A percentile compares a stretch with the other conserved stretches of the same genome.
These are phyloP conservation scores for Irpex sp. DNA, from an alignment of 1,284 basidiomycete species.

Conservation along the genomic window DNA sequence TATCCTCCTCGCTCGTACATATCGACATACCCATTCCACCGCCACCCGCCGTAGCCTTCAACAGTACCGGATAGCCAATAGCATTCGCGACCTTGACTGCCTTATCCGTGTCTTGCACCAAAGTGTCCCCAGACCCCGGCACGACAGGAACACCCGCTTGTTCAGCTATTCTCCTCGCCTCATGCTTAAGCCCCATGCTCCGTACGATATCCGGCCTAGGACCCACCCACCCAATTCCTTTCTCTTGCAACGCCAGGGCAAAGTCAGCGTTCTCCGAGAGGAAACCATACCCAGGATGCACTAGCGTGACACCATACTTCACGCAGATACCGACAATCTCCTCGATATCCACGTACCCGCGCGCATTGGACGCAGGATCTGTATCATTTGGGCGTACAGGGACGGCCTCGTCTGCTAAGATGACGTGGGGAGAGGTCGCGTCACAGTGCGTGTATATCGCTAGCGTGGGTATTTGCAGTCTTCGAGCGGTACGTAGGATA, in stretches of 20 bases:
- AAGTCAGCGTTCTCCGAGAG: conserved; percentile 62
- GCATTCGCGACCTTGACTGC: conserved; percentile 35
- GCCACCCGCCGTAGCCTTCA: conserved; percentile 69
- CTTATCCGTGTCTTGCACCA: conserved; percentile 37
- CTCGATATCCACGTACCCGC: conserved; percentile 38
- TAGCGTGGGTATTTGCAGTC: conserved; percentile 42
- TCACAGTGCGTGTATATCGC: conserved; percentile 53
- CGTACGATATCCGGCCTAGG: conserved; percentile 49
- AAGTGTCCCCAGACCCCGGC: conserved; percentile 45
- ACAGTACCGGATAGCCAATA: conserved; percentile 58
- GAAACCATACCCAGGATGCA: conserved; percentile 68
- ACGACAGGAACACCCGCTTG: conserved; percentile 49
- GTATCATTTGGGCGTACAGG: conserved; percentile 25
- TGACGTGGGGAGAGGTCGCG: conserved; percentile 47
- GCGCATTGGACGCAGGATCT: conserved; percentile 17
- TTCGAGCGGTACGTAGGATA: conserved; percentile 47
- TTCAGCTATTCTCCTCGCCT: conserved; percentile 46
- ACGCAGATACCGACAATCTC: conserved; percentile 42
- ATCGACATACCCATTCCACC: conserved; percentile 69
- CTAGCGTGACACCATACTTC: conserved; percentile 42
- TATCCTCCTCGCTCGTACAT: conserved; percentile 39
- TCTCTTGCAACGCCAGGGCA: conserved; percentile 40
- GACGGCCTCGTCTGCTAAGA: conserved; percentile 44
- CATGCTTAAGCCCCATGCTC: conserved; percentile 60
- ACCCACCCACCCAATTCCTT: conserved; percentile 56